Conservation (phyloP, 805 yeast species). For the Yarrowia yakushimensis region DNA sequence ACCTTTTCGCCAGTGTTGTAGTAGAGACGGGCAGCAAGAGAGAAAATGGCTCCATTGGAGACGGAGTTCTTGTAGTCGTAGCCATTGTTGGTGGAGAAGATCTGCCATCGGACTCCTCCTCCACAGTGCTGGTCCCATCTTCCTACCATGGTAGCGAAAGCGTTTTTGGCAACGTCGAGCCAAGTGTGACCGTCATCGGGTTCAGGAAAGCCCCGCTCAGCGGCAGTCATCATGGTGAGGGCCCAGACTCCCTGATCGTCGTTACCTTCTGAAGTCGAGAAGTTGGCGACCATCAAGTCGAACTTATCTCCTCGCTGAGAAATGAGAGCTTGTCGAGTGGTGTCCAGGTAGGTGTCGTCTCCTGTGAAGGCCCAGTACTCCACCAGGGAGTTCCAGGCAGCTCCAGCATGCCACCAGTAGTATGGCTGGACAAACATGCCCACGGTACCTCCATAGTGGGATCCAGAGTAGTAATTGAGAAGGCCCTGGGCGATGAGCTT, state of each 20-base stretch:
- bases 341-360: slow-evolving; percentile 57
- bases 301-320: slow-evolving; percentile 62
- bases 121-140: slow-evolving; percentile 72
- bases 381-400: slow-evolving; percentile 62
- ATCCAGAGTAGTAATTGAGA: slow-evolving; percentile 77
- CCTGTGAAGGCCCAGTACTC: slow-evolving; percentile 72
- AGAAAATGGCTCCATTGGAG: slow-evolving; percentile 76
- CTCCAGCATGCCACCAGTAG: slow-evolving; percentile 94
- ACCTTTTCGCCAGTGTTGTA: slow-evolving; percentile 69
- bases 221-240: slow-evolving; percentile 76
- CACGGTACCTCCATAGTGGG: slow-evolving; percentile 58
- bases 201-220: slow-evolving; percentile 77
- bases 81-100: slow-evolving; percentile 82
- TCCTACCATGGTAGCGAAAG: slow-evolving; percentile 74
- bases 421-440: slow-evolving; percentile 74
- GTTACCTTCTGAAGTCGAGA: slow-evolving; percentile 81
- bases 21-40: slow-evolving; percentile 77
- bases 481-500: slow-evolving; percentile 64
- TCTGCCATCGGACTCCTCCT: slow-evolving; percentile 92
- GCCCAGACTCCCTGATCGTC: slow-evolving; percentile 97
- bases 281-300: slow-evolving; percentile 77
- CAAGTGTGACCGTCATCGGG: slow-evolving; percentile 66
- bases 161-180: slow-evolving; percentile 78
- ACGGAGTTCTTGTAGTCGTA: slow-evolving; percentile 82
- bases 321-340: slow-evolving; percentile 59